Evolutionary conservation across 2,329 filamentous ascomycete genomes (phyloP).

Genomic region (Alternaria sp.): DNA sequence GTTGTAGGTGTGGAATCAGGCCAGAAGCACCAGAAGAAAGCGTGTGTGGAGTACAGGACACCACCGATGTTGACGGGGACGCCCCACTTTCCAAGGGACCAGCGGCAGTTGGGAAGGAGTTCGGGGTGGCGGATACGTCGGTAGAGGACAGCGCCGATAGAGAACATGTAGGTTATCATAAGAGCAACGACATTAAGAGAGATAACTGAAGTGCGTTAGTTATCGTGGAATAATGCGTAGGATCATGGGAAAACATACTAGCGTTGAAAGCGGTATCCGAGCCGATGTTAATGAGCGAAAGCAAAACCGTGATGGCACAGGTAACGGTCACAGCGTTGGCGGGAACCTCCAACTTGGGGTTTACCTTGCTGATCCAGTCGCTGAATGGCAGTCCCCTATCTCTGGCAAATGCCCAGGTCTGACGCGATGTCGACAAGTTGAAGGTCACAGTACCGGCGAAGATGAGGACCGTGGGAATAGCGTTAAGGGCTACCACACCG

Average conservation of each 20-base stretch:
- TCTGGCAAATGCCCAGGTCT: constrained; percentile 50
- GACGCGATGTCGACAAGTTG: constrained; percentile 45
- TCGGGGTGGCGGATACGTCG: constrained; percentile 49
- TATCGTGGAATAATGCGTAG: not conserved
- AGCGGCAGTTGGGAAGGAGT: constrained; percentile 50
- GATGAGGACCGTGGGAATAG: constrained; percentile 43
- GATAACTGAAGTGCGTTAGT: constrained; percentile 37
- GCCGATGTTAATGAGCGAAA: constrained; percentile 49
- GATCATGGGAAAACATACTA: constrained; percentile 24
- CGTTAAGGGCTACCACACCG: constrained; percentile 42
- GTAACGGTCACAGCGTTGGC: constrained; percentile 46
- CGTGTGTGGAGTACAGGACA: constrained; percentile 47
- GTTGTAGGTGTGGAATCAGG: constrained; percentile 43
- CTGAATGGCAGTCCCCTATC: constrained; percentile 48
- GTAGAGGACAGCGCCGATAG: constrained; percentile 53
- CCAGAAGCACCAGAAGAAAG: constrained; percentile 56
- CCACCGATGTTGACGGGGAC: constrained; percentile 50
- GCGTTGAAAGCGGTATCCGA: constrained; percentile 48
- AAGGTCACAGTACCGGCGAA: constrained; percentile 43
- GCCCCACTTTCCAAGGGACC: constrained; percentile 52
- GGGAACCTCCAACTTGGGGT: constrained; percentile 40
- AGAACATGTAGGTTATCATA: constrained; percentile 54
- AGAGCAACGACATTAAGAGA: constrained; percentile 51
- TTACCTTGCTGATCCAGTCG: constrained; percentile 38
- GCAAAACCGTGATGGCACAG: constrained; percentile 37